Evolutionary conservation across 306 rosid genomes (phyloP), one percentile per base, ranked within the genome.

Genomic region (Hippophae rhamnoides): DNA sequence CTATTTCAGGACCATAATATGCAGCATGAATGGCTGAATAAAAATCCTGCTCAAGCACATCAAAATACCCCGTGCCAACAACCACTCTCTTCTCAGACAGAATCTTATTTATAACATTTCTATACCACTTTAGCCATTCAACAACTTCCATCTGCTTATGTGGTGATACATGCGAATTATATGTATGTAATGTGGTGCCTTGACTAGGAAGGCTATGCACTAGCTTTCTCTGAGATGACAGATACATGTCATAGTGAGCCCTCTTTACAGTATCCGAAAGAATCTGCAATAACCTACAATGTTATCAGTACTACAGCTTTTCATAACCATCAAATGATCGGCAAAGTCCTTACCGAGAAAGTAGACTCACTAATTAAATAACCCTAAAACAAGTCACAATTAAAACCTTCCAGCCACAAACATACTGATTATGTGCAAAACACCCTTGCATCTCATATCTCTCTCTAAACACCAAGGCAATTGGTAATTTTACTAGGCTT

Each of bases 41-140:
- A 69, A 87, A 90, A 74, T 85, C 98, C 72, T 82, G 68, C 78
- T 90, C 95, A 13, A 90, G 92, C 13, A 71, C 76, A 67, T 90
- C 89, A 71, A 87, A 79, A 68, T 90, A 87, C 62, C 89, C 87
- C 11, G 85, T 78, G 56, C 95, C 98, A 69, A 68, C 82, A 53
- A 79, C 83, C 74, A 72, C 86, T 74, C 63, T 87, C 74, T 76
- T 81, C 76, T 90, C 89, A 8, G 72, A 74, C 74, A 90, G 68
- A 59, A 90, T 84, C 52, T 85, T 84, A 63, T 71, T 75, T 67
- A 90, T 81, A 60, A 89, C 87, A 26, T 41, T 60, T 69, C 98
- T 81, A 58, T 90, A 90, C 89, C 83, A 87, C 75, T 76, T 85
- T 73, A 90, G 78, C 98, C 98, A 90, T 64, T 90, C 95, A 53